Conservation (phyloP, 805 yeast genomes). For the Blastobotrys terrestris region DNA sequence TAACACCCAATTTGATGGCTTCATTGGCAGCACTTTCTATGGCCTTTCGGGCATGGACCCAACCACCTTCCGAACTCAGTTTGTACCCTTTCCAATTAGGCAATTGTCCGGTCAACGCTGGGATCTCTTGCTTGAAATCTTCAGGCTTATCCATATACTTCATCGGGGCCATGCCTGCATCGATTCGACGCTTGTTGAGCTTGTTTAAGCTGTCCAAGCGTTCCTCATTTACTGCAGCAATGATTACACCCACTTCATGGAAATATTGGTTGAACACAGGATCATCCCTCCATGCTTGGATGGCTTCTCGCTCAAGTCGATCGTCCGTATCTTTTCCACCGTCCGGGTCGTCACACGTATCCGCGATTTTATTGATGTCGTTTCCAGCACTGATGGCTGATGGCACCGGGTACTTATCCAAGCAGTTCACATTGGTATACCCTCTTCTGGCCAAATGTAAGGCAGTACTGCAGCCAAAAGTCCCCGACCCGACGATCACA, state of each 20-base stretch:
- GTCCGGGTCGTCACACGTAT: constrained; percentile 38
- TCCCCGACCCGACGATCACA: not conserved
- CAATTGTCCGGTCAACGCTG: not conserved
- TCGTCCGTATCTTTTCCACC: constrained; percentile 32
- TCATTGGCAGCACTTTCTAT: constrained; percentile 28
- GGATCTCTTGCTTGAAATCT: constrained; percentile 26
- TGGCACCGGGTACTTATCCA: constrained; percentile 10
- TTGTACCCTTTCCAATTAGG: not conserved
- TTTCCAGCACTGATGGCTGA: constrained; percentile 34
- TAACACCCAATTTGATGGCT: constrained; percentile 31
- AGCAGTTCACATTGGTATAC: not conserved
- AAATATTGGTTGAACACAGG: constrained; percentile 8
- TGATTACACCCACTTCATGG: constrained; percentile 5
- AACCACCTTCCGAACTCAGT: constrained; percentile 29
- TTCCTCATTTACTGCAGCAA: not conserved
- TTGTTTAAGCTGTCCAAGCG: not conserved
- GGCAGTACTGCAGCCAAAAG: not conserved
- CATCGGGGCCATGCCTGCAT: not conserved
- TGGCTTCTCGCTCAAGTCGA: constrained; percentile 35
- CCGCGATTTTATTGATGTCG: constrained; percentile 43
- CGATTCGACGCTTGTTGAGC: not conserved
- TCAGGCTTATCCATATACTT: constrained; percentile 8
- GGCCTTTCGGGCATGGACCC: constrained; percentile 34
- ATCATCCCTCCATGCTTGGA: constrained; percentile 32
- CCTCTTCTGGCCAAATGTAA: not conserved